Base-by-base conservation (phyloP, 805 yeast genomes). In the Candida methanosorbosa region DNA sequence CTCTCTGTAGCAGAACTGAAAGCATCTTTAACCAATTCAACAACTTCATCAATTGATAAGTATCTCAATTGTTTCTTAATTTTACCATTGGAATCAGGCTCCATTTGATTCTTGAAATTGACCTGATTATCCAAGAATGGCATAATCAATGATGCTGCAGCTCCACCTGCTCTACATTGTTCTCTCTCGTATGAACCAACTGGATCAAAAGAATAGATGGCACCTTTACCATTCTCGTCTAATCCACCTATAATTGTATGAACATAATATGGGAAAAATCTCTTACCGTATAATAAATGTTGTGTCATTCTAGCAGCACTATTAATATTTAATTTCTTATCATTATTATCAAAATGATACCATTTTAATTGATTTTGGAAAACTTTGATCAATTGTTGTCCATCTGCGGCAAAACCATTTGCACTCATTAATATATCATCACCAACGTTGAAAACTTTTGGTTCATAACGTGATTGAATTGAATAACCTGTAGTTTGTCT, bases 111-210 rank as follows among this genome's bases (percentile, higher is more conserved):
- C 57, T 88, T 88, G 63, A 86, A 83, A 57, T 87, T 85, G 42
- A 92, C 98, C 66, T 92, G 98, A 59, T 88, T 90, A 61, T 92
- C 98, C 53, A 92, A 74, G 59, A 92, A 92, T 4, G 98, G 98
- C 94, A 88, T 87, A 46, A 92, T 87, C 62, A 92, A 72, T 43
- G 87, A 75, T 2, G 97, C 92, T 20, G 97, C 97, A 12, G 97
- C 92, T 29, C 98, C 98, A 44, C 95, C 97, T 2, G 97, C 97
- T 53, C 97, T 76, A 62, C 96, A 86, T 56, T 88, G 95, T 58
- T 88, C 97, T 50, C 96, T 77, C 63, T 92, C 97, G 56, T 92
- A 92, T 2, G 96, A 86, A 3, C 98, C 98, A 38, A 92, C 95
- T 2, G 97, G 97, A 57, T 92, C 98, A 57, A 85, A 92, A 12